phyloP scores from a whole-genome alignment of 2,329 filamentous ascomycete genomes.

The Didymellaceae sp. region DNA sequence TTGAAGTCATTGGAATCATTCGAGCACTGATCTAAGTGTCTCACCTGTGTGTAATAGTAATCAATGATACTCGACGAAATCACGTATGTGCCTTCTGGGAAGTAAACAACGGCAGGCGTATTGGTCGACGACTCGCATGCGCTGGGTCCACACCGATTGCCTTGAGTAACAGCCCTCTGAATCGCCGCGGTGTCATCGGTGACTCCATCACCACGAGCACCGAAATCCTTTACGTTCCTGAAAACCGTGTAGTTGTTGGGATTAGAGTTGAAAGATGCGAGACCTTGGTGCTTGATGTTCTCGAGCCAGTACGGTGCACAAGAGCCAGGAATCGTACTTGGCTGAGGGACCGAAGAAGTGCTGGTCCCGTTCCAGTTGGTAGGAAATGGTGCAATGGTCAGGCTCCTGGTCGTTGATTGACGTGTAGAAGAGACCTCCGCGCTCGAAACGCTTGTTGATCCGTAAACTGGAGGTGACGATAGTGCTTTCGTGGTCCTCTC shows the following conservation, averaged over 20 bases:
- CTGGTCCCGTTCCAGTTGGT: slow-evolving; percentile 12
- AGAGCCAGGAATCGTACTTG: slow-evolving; percentile 20
- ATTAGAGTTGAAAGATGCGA: slow-evolving; percentile 48
- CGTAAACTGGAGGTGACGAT: not conserved
- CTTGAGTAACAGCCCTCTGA: slow-evolving; percentile 51
- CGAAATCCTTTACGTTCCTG: slow-evolving; percentile 53
- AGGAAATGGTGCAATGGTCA: slow-evolving; percentile 17
- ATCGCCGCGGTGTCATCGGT: slow-evolving; percentile 62
- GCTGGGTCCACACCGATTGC: slow-evolving; percentile 51
- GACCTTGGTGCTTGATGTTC: slow-evolving; percentile 51
- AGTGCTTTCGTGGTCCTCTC: not conserved
- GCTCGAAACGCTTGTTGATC: not conserved
- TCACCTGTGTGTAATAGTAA: slow-evolving; percentile 66
- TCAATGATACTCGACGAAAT: slow-evolving; percentile 64
- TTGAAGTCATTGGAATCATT: slow-evolving; percentile 6
- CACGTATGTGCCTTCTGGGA: slow-evolving; percentile 65
- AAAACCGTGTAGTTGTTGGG: slow-evolving; percentile 50
- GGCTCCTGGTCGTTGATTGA: slow-evolving; percentile 13
- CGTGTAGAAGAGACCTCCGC: slow-evolving; percentile 1
- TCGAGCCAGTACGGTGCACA: slow-evolving; percentile 51
- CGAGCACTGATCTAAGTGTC: not conserved
- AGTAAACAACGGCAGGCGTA: slow-evolving; percentile 64
- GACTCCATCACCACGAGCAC: slow-evolving; percentile 46
- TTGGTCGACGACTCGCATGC: slow-evolving; percentile 55
- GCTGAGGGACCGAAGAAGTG: slow-evolving; percentile 19